Conservation (phyloP, 1,139 yeast species). For the Geotrichum candidum region DNA sequence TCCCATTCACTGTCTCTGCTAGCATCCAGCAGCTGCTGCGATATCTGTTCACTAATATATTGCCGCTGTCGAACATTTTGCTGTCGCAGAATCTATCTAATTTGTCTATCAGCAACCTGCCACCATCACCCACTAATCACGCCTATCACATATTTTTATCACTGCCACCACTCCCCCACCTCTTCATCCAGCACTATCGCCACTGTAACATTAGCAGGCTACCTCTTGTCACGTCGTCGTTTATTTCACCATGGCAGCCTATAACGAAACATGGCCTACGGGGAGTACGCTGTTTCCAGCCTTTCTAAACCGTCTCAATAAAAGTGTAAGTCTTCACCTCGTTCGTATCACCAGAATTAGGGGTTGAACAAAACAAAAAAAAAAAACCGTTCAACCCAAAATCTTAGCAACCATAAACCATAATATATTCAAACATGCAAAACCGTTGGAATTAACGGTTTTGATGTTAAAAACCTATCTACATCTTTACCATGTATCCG, state of each 20-base stretch:
- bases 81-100: too few relatives aligned
- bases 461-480: neutral
- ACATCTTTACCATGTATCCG: neutral
- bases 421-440: neutral
- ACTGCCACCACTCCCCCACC: neutral
- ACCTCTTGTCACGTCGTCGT: neutral
- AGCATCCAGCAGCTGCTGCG: too few relatives aligned
- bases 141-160: neutral
- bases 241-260: neutral
- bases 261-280: neutral
- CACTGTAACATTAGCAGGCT: neutral
- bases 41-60: too few relatives aligned
- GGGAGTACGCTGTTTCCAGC: slow-evolving; percentile 16
- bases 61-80: too few relatives aligned
- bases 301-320: slow-evolving; percentile 15
- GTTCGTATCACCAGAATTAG: neutral
- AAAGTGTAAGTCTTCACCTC: slow-evolving; percentile 8
- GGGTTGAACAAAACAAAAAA: neutral
- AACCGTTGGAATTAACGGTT: neutral
- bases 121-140: neutral
- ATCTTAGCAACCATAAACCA: neutral
- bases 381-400: neutral
- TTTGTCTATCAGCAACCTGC: neutral
- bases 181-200: neutral
- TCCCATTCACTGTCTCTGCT: too few relatives aligned